A percentile compares a stretch with the other conserved stretches of the same genome.
These are phyloP conservation scores for Inonotus hispidus DNA, from an alignment of 1,284 basidiomycete genomes.

Conservation along the genomic window DNA sequence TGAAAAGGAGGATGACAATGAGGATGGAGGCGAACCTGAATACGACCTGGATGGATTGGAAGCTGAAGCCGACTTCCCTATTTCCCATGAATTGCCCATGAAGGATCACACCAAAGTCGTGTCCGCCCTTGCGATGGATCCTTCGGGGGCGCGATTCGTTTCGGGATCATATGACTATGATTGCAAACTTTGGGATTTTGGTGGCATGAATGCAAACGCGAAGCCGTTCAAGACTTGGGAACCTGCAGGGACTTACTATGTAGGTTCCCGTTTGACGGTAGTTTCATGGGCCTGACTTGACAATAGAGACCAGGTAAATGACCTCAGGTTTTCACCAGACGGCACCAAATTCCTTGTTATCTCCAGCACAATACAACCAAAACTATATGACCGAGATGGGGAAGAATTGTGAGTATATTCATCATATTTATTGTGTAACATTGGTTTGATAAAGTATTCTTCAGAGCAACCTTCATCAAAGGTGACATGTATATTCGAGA, in stretches of 20 bases:
- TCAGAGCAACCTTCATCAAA: constrained; percentile 83
- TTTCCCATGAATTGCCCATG: constrained; percentile 83
- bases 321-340: constrained; percentile 82
- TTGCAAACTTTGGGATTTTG: constrained; percentile 98
- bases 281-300: constrained; percentile 16
- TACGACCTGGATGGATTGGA: constrained; percentile 53
- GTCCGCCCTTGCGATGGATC: constrained; percentile 87
- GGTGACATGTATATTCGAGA: constrained; percentile 98
- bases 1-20: constrained; percentile 31
- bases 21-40: constrained; percentile 49
- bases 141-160: constrained; percentile 86
- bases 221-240: constrained; percentile 97
- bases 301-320: constrained; percentile 61
- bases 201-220: constrained; percentile 83
- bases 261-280: constrained; percentile 36
- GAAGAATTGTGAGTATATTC: constrained; percentile 71
- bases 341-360: constrained; percentile 82
- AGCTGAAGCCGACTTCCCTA: constrained; percentile 61
- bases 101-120: constrained; percentile 96
- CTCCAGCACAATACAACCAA: constrained; percentile 85
- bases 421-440: neutral
- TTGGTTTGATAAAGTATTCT: neutral
- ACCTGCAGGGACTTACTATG: constrained; percentile 89
- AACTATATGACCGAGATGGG: constrained; percentile 85
- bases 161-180: constrained; percentile 97